Evolutionary conservation across 257 asterid genomes (phyloP), one percentile per base, ranked within the genome.

Genomic region (Scutellaria galericulata): DNA sequence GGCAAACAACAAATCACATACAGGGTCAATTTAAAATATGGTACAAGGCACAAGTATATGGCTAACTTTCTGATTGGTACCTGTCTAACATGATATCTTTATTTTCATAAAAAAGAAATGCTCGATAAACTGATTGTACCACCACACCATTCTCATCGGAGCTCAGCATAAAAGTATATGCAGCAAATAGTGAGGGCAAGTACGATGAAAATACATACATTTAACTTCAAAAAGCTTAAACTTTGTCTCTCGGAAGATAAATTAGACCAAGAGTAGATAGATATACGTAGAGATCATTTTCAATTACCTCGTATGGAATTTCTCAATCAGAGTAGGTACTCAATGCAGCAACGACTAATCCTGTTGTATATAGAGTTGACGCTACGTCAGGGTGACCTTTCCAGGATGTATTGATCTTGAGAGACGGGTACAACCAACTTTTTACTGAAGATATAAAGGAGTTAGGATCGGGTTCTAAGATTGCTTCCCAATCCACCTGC

Each of bases 401-500:
- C 99, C 99, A 94, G 54, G 98, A 87, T 20, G 97, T 94, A 20
- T 75, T 79, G 42, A 85, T 81, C 87, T 90, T 95, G 51, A 95
- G 95, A 71, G 89, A 86, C 53, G 99, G 97, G 78, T 83, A 87
- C 53, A 95, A 70, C 98, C 99, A 95, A 60, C 85, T 88, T 84
- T 84, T 86, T 7, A 87, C 83, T 7, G 92, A 82, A 51, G 80
- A 80, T 35, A 85, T 71, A 35, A 91, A 95, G 66, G 81, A 59
- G 72, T 52, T 69, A 5, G 96, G 96, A 70, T 91, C 90, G 2
- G 84, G 79, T 75, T 88, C 91, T 24, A 95, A 87, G 73, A 91
- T 86, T 75, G 99, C 99, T 75, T 95, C 99, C 99, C 99, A 95
- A 44, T 95, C 98, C 71, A 91, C 83, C 91, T 95, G 98, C 44